Evolutionary conservation across 495 filamentous ascomycete genomes (phyloP), one percentile per base, ranked within the genome.

Genomic region (Penicillium atrosanguineum): DNA sequence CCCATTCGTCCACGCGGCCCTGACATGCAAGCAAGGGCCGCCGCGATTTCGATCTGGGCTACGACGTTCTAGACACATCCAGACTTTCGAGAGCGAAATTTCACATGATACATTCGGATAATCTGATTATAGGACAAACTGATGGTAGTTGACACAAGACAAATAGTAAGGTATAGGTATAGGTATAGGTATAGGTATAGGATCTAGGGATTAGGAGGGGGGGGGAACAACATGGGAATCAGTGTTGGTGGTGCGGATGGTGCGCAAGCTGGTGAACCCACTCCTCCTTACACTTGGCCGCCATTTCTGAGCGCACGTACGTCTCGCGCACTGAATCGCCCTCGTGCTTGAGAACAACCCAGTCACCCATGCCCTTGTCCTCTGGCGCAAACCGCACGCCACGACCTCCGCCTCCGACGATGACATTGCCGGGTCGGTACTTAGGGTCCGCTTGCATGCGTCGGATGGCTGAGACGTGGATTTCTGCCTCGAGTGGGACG

Each of bases 351-450:
- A 84, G 68, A 19, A 88, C 78, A 3, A 79, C 78, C 90, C 90
- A 95, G 14, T 91, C 76, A 0, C 89, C 90, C 44, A 83, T 91
- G 1, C 87, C 87, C 44, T 76, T 60, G 36, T 83, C 64, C 15
- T 74, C 66, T 0, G 88, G 85, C 0, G 90, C 90, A 15, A 55
- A 60, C 20, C 79, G 75, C 0, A 84, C 72, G 2, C 89, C 90
- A 19, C 89, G 73, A 1, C 90, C 90, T 11, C 90, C 90, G 2
- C 90, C 90, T 14, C 90, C 89, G 11, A 90, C 64, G 41, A 95
- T 87, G 46, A 94, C 65, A 59, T 95, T 95, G 0, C 89, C 90
- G 0, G 90, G 90, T 0, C 90, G 77, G 59, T 94, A 95, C 0
- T 62, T 70, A 0, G 72, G 60, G 55, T 91, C 74, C 7, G 75